These are phyloP conservation scores for Isabelozyma rhagii DNA, from an alignment of 805 yeast species.

Conservation along the genomic window DNA sequence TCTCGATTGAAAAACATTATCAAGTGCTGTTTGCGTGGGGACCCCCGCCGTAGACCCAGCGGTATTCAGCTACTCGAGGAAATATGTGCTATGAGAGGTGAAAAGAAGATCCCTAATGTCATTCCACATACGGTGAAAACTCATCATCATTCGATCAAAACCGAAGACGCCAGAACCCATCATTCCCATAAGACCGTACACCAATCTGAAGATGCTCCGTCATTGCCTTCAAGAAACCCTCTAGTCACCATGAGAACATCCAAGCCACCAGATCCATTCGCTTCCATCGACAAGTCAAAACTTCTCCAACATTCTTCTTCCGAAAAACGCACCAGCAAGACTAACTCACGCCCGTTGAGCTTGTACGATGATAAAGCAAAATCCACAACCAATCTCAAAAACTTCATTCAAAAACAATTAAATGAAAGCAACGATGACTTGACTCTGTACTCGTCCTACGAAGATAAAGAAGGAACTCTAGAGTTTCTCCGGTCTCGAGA, in stretches of 20 bases:
- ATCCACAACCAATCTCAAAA: constrained; percentile 23
- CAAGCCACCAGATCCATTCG: constrained; percentile 34
- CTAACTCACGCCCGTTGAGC: constrained; percentile 4
- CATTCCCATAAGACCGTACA: constrained; percentile 3
- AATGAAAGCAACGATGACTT: constrained; percentile 21
- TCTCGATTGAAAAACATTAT: constrained; percentile 63
- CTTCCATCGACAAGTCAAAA: constrained; percentile 39
- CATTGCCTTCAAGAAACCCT: constrained; percentile 1
- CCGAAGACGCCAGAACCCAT: constrained; percentile 2
- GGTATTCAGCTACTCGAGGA: constrained; percentile 70
- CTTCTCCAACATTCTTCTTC: constrained; percentile 12
- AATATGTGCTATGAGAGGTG: constrained; percentile 56
- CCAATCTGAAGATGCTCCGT: constrained; percentile 1
- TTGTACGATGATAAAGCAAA: constrained; percentile 5
- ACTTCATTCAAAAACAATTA: constrained; percentile 30
- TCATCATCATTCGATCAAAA: constrained; percentile 9
- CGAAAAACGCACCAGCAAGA: constrained; percentile 3
- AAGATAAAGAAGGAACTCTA: constrained; percentile 26
- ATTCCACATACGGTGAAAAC: constrained; percentile 36
- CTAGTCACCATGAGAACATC: not conserved
- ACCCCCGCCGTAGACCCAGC: constrained; percentile 72
- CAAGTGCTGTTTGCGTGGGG: constrained; percentile 55
- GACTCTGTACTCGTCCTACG: constrained; percentile 11
- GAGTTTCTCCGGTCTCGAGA: constrained; percentile 36
- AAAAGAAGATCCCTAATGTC: constrained; percentile 38